A percentile compares a stretch with the other conserved stretches of the same genome.
phyloP scores from a whole-genome alignment of 176 grass and related monocot species.

The Ananas comosus region DNA sequence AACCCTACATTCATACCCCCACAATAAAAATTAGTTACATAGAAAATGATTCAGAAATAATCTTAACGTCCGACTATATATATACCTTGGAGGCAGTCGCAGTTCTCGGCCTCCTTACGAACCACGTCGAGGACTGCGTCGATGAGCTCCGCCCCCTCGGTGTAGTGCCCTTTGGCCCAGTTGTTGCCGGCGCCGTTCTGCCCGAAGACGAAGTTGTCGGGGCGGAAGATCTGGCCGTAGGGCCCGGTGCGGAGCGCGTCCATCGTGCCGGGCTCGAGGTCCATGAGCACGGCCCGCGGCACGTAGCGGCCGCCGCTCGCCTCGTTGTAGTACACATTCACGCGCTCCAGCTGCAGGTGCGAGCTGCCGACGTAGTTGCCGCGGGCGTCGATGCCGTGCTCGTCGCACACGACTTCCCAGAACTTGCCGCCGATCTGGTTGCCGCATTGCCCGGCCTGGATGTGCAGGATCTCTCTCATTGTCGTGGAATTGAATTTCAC shows the following conservation, averaged over 20 bases:
- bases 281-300: conserved; percentile 1
- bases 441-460: conserved; percentile 21
- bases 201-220: conserved; percentile 1
- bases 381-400: conserved; percentile 17
- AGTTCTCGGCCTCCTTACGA: conserved; percentile 1
- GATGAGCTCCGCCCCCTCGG: conserved; percentile 2
- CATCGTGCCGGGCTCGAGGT: conserved; percentile 1
- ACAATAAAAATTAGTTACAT: too few species aligned
- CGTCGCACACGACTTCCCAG: conserved; percentile 24
- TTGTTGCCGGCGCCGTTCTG: background rate
- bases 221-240: conserved; percentile 1
- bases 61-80: background rate
- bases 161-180: conserved; percentile 2
- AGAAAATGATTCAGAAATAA: too few species aligned
- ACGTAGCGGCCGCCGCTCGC: conserved; percentile 15
- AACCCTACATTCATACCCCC: conserved; percentile 26
- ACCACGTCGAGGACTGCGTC: background rate
- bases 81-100: conserved; percentile 3
- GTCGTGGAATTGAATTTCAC: background rate
- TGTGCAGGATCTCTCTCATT: conserved; percentile 25
- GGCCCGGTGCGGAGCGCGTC: background rate
- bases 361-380: conserved; percentile 15
- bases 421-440: conserved; percentile 30
- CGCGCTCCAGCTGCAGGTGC: conserved; percentile 20
- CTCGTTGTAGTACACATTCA: conserved; percentile 22